Base-by-base conservation (phyloP, 768 basidiomycete genomes). In the Pilatotrama ljubarskyi region DNA sequence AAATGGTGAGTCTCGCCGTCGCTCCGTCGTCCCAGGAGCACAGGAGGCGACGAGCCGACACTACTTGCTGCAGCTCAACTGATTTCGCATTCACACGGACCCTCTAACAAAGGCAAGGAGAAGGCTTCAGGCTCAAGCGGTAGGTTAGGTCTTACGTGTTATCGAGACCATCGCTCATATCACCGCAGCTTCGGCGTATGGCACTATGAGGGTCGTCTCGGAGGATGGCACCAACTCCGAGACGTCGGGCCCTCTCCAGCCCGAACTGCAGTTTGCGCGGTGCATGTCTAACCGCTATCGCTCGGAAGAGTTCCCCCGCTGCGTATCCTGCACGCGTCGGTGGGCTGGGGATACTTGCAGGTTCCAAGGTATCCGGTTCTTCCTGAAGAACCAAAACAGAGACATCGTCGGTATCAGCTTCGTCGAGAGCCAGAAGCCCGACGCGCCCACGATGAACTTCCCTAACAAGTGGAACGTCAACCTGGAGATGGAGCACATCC, bases 271-370 rank as follows among this genome's bases (percentile, higher is more conserved):
- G 59, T 86, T 84, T 61, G 86, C 90, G 2, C 82, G 91, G 5
- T 93, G 91, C 75, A 93, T 93, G 91, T 91, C 90, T 0, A 88
- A 84, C 66, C 81, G 88, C 48, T 92, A 91, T 70, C 83, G 82
- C 62, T 74, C 77, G 43, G 88, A 91, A 64, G 78, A 81, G 51
- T 90, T 91, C 72, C 88, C 90, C 40, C 85, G 88, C 14, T 93
- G 91, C 67, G 87, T 92, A 36, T 87, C 90, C 2, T 93, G 91
- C 71, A 91, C 87, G 35, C 86, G 91, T 41, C 86, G 91, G 22
- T 92, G 91, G 90, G 90, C 90, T 0, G 90, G 91, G 40, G 91
- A 93, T 69, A 91, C 90, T 2, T 93, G 91, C 69, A 85, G 91
- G 24, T 93, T 93, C 73, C 91, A 92, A 70, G 84, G 85, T n/a